Evolutionary conservation across 495 filamentous ascomycete genomes (phyloP), one percentile per base, ranked within the genome.

Genomic region (Xylaria flabelliformis): DNA sequence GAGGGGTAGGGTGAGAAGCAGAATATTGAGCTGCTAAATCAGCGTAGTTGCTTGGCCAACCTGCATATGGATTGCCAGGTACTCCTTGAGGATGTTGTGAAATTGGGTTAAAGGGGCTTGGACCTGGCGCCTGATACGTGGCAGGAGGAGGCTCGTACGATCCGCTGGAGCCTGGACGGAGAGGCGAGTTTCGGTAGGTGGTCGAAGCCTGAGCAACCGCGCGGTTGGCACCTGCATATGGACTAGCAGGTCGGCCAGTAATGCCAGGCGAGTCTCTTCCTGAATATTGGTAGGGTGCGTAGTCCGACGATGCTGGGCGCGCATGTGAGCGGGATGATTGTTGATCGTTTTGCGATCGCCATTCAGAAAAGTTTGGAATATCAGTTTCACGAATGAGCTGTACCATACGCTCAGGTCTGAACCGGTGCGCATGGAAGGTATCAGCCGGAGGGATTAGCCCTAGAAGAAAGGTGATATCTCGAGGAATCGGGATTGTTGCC

Each of bases 361-460:
- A 86, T 32, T 85, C 83, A 19, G 80, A 79, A 67, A 85, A 89
- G 24, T 83, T 84, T 0, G 92, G 92, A 21, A 97, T 83, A 4
- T 88, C 80, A 7, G 90, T 88, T 63, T 88, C 85, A 36, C 88
- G 89, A 36, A 99, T 81, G 26, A 97, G 85, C 15, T 89, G 87
- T 7, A 97, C 90, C 83, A 97, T 84, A 73, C 87, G 88, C 71
- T 89, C 87, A 6, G 95, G 83, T 69, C 86, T 90, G 76, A 98
- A 92, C 21, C 84, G 72, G 80, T 87, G 71, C 83, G 86, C 70
- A 44, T 89, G 86, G 80, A 96, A 97, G 3, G 87, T 80, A 21
- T 93, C 89, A 17, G 94, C 90, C 21, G 88, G 82, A 12, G 96
- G 96, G 46, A 99, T 91, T 73, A 94, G 90, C 75, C 91, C 90